phyloP scores from a whole-genome alignment of 495 filamentous ascomycete genomes.

The Penicillium angulare region DNA sequence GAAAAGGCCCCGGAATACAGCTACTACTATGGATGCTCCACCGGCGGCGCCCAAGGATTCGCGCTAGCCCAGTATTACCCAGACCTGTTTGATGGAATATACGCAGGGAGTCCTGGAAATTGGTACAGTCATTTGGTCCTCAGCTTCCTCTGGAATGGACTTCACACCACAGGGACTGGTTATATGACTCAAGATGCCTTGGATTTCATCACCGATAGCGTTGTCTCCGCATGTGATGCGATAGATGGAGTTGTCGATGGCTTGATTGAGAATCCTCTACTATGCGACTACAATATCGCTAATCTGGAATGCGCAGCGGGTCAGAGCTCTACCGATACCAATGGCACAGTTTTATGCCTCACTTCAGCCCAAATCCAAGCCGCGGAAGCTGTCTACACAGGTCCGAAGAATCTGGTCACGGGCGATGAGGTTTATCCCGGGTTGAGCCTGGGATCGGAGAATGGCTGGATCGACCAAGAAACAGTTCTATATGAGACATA shows the following conservation, averaged over 20 bases:
- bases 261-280: constrained; percentile 38
- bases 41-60: constrained; percentile 48
- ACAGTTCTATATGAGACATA: constrained; percentile 27
- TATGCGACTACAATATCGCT: constrained; percentile 35
- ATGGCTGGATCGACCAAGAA: constrained; percentile 32
- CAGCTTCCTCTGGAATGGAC: constrained; percentile 40
- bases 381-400: neutral
- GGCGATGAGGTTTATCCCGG: constrained; percentile 35
- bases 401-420: constrained; percentile 7
- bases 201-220: constrained; percentile 29
- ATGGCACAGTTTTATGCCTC: constrained; percentile 4
- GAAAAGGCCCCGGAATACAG: constrained; percentile 22
- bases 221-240: constrained; percentile 35
- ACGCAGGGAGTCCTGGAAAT: constrained; percentile 40
- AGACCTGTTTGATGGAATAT: constrained; percentile 41
- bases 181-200: constrained; percentile 30
- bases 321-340: neutral
- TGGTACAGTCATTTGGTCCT: constrained; percentile 43
- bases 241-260: constrained; percentile 39
- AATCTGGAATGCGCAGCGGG: constrained; percentile 25
- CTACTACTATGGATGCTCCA: constrained; percentile 45
- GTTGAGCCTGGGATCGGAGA: constrained; percentile 32
- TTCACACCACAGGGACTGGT: constrained; percentile 4
- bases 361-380: constrained; percentile 1
- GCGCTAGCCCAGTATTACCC: constrained; percentile 43